Percentiles rank a stretch among this genome's conserved stretches.
Evolutionary conservation across 1,284 basidiomycete species (phyloP).

Genomic region (Heterobasidion occidentale): DNA sequence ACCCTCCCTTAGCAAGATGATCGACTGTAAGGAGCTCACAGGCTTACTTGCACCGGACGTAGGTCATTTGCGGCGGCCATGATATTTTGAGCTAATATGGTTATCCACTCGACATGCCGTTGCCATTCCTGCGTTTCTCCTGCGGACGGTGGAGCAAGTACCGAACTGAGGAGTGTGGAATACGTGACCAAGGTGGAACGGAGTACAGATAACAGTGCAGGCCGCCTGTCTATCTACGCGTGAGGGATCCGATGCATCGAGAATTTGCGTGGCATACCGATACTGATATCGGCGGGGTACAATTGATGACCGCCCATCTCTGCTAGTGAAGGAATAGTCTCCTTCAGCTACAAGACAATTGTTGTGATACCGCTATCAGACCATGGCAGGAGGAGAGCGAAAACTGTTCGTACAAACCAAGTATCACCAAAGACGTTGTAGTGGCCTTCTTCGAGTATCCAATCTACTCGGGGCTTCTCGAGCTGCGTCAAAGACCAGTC

Average conservation of each 20-base stretch:
- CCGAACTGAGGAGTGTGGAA: constrained; percentile 52
- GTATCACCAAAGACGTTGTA: constrained; percentile 72
- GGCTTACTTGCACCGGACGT: constrained; percentile 65
- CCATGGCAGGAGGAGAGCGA: neutral
- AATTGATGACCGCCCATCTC: constrained; percentile 66
- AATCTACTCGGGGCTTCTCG: constrained; percentile 76
- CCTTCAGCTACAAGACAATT: constrained; percentile 49
- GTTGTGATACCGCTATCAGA: neutral
- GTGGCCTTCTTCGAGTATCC: constrained; percentile 65
- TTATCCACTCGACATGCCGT: constrained; percentile 67
- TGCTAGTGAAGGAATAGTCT: constrained; percentile 63
- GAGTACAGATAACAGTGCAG: constrained; percentile 57
- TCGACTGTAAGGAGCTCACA: neutral
- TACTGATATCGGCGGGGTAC: constrained; percentile 60
- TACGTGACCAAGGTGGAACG: constrained; percentile 67
- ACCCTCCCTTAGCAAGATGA: neutral
- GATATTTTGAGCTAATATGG: constrained; percentile 65
- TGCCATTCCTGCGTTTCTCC: constrained; percentile 53
- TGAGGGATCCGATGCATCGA: neutral
- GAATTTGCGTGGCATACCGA: constrained; percentile 33
- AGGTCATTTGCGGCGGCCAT: constrained; percentile 79
- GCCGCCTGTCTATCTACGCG: constrained; percentile 50
- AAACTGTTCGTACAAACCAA: constrained; percentile 59
- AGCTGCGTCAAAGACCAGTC: constrained; percentile 63
- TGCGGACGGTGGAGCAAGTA: constrained; percentile 55